Conservation (phyloP, 805 yeast species). For the Alloascoidea africana region DNA sequence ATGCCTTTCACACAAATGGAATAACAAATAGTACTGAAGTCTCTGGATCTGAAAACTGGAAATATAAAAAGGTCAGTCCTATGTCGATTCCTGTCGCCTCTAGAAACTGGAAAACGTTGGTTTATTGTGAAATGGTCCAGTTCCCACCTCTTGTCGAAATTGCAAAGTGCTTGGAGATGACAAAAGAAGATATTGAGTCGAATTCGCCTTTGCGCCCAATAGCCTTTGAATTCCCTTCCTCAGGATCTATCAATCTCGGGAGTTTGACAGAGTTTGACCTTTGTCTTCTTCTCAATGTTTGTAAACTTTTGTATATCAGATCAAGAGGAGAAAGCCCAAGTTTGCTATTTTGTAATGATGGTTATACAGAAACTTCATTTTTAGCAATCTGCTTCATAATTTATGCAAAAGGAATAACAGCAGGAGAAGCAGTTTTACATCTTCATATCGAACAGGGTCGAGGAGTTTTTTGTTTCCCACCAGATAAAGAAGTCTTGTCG, state of each 20-base stretch:
- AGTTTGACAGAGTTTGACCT: conserved; percentile 49
- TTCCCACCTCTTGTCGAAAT: conserved; percentile 10
- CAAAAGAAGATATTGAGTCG: conserved; percentile 3
- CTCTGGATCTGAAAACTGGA: too few relatives aligned
- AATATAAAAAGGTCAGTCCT: too few relatives aligned
- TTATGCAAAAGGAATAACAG: conserved; percentile 41
- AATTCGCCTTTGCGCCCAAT: conserved; percentile 5
- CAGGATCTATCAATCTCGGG: conserved; percentile 72
- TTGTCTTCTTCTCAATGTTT: conserved; percentile 46
- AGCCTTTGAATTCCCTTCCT: conserved; percentile 58
- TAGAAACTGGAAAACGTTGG: conserved; percentile 18
- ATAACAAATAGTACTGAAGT: too few relatives aligned
- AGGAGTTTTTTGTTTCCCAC: conserved; percentile 72
- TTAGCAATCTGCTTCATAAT: conserved; percentile 56
- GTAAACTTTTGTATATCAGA: conserved; percentile 45
- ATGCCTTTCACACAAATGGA: too few relatives aligned
- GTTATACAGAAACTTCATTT: conserved; percentile 84
- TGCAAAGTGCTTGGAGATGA: conserved; percentile 4
- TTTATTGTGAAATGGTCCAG: conserved; percentile 17
- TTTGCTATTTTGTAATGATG: conserved; percentile 72
- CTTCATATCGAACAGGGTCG: conserved; percentile 51
- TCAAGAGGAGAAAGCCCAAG: conserved; percentile 21
- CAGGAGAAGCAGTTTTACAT: conserved; percentile 51
- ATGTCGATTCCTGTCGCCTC: neutral
- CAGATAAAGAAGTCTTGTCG: conserved; percentile 52